Evolutionary conservation across 495 filamentous ascomycete genomes (phyloP), one percentile per base, ranked within the genome.

Genomic region (Penicillium nucicola): DNA sequence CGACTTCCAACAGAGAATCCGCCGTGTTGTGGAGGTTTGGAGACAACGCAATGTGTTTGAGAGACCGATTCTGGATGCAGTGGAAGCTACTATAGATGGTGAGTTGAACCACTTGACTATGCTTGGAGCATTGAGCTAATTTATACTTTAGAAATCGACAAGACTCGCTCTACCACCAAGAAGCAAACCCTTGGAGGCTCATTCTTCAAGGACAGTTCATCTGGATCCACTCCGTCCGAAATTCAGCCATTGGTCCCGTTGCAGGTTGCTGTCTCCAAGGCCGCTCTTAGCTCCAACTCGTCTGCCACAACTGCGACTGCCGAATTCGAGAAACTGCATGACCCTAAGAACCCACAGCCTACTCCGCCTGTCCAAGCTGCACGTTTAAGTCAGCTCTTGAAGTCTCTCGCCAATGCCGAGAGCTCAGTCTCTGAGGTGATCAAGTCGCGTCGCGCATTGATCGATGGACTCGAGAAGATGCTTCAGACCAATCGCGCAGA

Each of bases 11-110:
- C 78, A 84, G 53, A 96, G 96, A 68, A 74, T 99, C 9, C 78
- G 85, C 39, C 82, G 93, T 18, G 92, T 97, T 10, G 81, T 97
- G 5, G 91, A 97, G 60, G 93, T 97, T 2, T 97, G 93, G 95
- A 83, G 86, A 62, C 82, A 89, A 52, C 80, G 93, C 13, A 71
- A 71, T 42, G 89, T 99, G n/a, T 99, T 99, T 57, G 88, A 92
- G 44, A 55, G 59, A 2, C 80, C 84, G 1, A 86, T 93, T 42
- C 82, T 93, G 60, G 83, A 87, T 34, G 82, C 82, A 15, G 82
- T 96, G 30, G 92, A 97, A 49, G 71, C 80, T 33, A 78, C 85
- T 22, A 74, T 97, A 17, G 85, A 90, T 48, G 92, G 88, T 92
- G 78, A 52, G 64, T 31, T 7, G 18, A 31, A 15, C 30, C 20